Evolutionary conservation across 495 filamentous ascomycete species (phyloP).

Genomic region (Penicillium crystallinum): DNA sequence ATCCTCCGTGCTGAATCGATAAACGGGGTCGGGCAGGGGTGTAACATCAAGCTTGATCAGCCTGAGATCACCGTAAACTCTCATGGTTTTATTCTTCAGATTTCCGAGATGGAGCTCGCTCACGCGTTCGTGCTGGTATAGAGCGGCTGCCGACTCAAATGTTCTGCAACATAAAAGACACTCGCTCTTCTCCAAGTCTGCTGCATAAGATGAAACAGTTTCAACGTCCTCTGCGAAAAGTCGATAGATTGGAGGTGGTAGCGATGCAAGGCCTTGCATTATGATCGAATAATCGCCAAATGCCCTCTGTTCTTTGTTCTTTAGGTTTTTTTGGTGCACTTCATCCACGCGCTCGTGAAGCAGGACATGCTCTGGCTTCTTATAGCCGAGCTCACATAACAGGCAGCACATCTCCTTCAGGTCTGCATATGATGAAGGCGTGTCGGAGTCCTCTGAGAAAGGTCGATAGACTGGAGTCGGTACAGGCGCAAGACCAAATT

Average conservation of each 20-base stretch:
- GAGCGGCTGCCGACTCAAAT: too few relatives aligned
- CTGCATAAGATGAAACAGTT: too few relatives aligned
- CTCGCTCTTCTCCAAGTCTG: too few relatives aligned
- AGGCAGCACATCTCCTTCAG: neutral
- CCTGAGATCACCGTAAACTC: neutral
- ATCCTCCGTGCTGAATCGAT: neutral
- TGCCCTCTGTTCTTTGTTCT: neutral
- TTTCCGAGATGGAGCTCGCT: neutral
- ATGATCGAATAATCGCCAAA: too few relatives aligned
- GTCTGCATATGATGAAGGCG: neutral
- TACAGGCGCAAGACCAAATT: neutral
- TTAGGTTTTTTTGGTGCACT: conserved; percentile 9
- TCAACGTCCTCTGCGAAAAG: too few relatives aligned
- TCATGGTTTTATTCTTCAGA: neutral
- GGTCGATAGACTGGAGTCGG: neutral
- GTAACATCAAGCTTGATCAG: neutral
- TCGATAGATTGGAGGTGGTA: too few relatives aligned
- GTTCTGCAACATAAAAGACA: too few relatives aligned
- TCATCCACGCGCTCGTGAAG: neutral
- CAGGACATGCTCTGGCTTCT: neutral
- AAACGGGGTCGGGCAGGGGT: neutral
- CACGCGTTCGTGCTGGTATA: neutral
- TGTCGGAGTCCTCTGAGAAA: neutral
- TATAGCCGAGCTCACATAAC: neutral
- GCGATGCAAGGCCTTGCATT: too few relatives aligned